Evolutionary conservation across 495 filamentous ascomycete genomes (phyloP).

Genomic region (Neurospora cerealis): DNA sequence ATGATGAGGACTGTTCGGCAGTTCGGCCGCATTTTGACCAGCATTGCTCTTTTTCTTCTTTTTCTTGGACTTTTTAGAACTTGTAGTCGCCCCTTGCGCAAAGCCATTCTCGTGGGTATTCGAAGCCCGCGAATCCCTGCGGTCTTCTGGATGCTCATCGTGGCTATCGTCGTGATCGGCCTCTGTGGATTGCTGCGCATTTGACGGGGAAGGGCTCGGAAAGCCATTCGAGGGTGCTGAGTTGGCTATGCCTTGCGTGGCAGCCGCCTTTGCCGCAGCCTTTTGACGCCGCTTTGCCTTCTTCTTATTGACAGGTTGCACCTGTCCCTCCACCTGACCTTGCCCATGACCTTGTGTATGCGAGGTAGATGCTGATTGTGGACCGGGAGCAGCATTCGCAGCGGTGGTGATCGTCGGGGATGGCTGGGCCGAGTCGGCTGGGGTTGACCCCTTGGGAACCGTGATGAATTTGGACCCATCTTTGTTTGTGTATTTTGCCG

Average conservation of each 20-base stretch:
- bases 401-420: constrained; percentile 33
- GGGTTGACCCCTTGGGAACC: constrained; percentile 46
- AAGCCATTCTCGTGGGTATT: constrained; percentile 7
- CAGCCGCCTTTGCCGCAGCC: constrained; percentile 61
- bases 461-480: constrained; percentile 61
- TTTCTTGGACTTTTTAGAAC: constrained; percentile 53
- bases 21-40: constrained; percentile 5
- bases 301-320: constrained; percentile 66
- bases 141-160: constrained; percentile 12
- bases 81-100: constrained; percentile 7
- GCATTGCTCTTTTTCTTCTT: constrained; percentile 42
- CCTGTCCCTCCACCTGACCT: constrained; percentile 14
- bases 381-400: constrained; percentile 16
- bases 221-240: constrained; percentile 27
- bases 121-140: not conserved
- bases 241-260: constrained; percentile 24
- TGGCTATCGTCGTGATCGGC: constrained; percentile 20
- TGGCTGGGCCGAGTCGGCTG: constrained; percentile 40
- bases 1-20: constrained; percentile 7
- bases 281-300: constrained; percentile 82
- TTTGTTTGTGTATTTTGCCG: constrained; percentile 53
- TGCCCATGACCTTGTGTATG: not conserved
- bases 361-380: constrained; percentile 10
- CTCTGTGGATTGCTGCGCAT: constrained; percentile 19
- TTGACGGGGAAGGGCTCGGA: constrained; percentile 25